A percentile compares a stretch with the other conserved stretches of the same genome.
Evolutionary conservation across 371 early-diverging fungal genomes (phyloP).

Genomic region (Lichtheimia ramosa): DNA sequence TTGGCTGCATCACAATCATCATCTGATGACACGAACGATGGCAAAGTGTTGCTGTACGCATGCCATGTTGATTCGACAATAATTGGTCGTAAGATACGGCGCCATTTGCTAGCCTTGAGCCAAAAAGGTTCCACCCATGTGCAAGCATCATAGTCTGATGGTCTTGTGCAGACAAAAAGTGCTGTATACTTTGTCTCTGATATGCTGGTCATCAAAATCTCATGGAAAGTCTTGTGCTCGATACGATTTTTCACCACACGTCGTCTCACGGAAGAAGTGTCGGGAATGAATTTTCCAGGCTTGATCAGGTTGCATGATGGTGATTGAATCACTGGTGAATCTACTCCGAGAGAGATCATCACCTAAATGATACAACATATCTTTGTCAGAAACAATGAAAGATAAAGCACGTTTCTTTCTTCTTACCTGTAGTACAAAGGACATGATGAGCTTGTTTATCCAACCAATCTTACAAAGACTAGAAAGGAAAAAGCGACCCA

Average conservation of each 20-base stretch:
- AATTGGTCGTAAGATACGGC: background rate
- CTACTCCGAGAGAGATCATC: too few species aligned
- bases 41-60: background rate
- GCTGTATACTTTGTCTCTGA: conserved; percentile 18
- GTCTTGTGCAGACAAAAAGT: background rate
- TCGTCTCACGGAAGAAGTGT: background rate
- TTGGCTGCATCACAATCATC: background rate
- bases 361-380: too few species aligned
- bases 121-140: conserved; percentile 13
- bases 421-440: too few species aligned
- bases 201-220: background rate
- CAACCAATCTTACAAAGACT: too few species aligned
- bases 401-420: too few species aligned
- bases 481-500: conserved; percentile 23
- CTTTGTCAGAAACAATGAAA: too few species aligned
- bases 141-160: background rate
- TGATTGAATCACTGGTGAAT: too few species aligned
- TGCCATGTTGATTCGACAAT: conserved; percentile 3
- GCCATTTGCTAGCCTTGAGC: background rate
- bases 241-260: background rate
- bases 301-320: background rate
- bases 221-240: conserved; percentile 1
- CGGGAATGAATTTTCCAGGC: background rate
- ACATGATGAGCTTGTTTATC: background rate
- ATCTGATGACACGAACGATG: background rate